Evolutionary conservation across 2,329 filamentous ascomycete species (phyloP).

Genomic region (Sporothrix curviconia): DNA sequence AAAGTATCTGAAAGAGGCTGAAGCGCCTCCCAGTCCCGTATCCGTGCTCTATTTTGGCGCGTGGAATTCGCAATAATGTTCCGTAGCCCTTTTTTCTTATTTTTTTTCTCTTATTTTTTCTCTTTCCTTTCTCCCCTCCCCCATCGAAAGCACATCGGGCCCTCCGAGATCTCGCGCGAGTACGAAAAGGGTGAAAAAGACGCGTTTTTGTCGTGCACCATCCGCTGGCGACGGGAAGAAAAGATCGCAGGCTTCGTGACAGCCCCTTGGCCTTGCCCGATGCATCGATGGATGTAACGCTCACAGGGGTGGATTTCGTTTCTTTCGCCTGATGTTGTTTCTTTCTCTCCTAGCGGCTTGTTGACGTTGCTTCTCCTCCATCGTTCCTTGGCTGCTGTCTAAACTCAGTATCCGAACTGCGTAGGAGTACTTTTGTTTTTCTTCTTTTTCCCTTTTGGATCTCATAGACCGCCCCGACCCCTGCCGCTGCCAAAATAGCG

Average conservation of each 20-base stretch:
- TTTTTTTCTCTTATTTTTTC: not conserved
- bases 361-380: too few species aligned
- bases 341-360: too few species aligned
- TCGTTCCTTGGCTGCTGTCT: too few species aligned
- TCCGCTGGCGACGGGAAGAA: too few species aligned
- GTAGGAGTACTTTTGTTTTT: too few species aligned
- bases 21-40: not conserved
- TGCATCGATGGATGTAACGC: not conserved
- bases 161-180: not conserved
- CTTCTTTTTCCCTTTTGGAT: too few species aligned
- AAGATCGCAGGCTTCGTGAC: too few species aligned
- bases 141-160: too few species aligned
- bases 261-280: not conserved
- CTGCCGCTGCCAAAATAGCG: constrained; percentile 11
- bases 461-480: too few species aligned
- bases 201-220: not conserved
- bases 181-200: not conserved
- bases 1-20: not conserved
- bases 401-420: too few species aligned
- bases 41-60: not conserved
- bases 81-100: not conserved
- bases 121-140: not conserved
- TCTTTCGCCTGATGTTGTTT: too few species aligned
- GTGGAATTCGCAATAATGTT: not conserved
- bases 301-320: too few species aligned